Base-by-base conservation (phyloP, 2,329 filamentous ascomycete species). In the Orbilia ellipsospora region DNA sequence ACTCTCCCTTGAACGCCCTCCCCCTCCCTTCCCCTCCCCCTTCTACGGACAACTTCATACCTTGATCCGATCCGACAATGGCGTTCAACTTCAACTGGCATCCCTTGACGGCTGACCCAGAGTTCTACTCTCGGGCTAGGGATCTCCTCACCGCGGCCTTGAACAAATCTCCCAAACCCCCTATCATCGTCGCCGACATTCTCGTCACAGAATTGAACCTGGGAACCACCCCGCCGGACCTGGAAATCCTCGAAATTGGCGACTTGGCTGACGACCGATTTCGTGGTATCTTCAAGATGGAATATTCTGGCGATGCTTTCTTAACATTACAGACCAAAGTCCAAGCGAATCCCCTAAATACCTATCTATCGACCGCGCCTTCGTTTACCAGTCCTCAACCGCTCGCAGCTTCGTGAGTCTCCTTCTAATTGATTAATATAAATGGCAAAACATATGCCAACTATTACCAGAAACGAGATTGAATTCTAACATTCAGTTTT, bases 41-140 rank as follows among this genome's bases (percentile, higher is more conserved):
- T 45, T 40, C 12, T 18, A 51, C 16, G 16, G 44, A 45, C n/a
- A 45, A 13, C 42, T 16, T 16, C 4, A 13, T 45, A 45, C 42
- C 42, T 16, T 16, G 13, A 45, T 16, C 64, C 16, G n/a, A 26
- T 44, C 55, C 72, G 66, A 66, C 65, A 73, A 99, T 99, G 95
- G 95, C 95, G 80, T 99, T 99, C 91, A 98, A 98, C 87, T 99
- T 99, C 92, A 98, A 98, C 92, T 99, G 95, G 95, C 97, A 93
- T 88, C 95, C 95, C 82, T 88, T 99, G 79, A 95, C 96, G 85
- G 94, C 94, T 81, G 95, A 98, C 85, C 94, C 92, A 81, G 88
- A 90, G 80, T 95, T 95, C 83, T 94, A 94, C 84, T 89, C 91
- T 82, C 91, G 93, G 80, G 94, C 95, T 61, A 92, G 94, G 83